Percentiles rank a stretch among this genome's conserved stretches.
These are phyloP conservation scores for Exophiala sp. DNA, from an alignment of 2,329 filamentous ascomycete genomes.

Conservation along the genomic window DNA sequence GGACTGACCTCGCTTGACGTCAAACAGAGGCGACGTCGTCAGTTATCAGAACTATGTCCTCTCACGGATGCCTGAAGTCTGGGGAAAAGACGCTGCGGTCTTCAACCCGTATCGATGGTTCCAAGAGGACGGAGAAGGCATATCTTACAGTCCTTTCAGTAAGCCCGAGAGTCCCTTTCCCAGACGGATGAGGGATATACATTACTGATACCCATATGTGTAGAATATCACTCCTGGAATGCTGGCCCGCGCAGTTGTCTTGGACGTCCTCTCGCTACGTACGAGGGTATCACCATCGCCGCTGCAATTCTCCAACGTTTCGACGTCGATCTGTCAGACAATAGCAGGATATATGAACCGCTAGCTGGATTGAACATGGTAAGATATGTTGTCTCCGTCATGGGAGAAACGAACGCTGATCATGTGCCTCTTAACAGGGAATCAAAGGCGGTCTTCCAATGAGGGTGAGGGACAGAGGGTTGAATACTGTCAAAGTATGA, in stretches of 20 bases:
- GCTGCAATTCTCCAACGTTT: conserved; percentile 17
- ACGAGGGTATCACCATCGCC: conserved; percentile 15
- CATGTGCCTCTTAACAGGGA: background rate
- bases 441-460: conserved; percentile 12
- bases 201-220: background rate
- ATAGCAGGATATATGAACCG: conserved; percentile 10
- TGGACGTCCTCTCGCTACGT: conserved; percentile 16
- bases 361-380: conserved; percentile 19
- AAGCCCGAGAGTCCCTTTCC: background rate
- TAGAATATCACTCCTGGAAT: conserved; percentile 20
- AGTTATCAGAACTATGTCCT: conserved; percentile 21
- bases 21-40: conserved; percentile 13
- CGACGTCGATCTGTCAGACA: conserved; percentile 14
- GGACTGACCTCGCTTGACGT: background rate
- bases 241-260: conserved; percentile 19
- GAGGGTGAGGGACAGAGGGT: conserved; percentile 6
- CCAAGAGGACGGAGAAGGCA: conserved; percentile 14
- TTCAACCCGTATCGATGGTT: conserved; percentile 18
- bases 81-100: conserved; percentile 15
- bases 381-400: background rate
- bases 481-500: no score
- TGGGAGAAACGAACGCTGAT: background rate
- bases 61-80: conserved; percentile 15
- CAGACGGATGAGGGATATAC: background rate
- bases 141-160: conserved; percentile 19